phyloP scores from a whole-genome alignment of 2,329 filamentous ascomycete species.

The Eurotiales sp. region DNA sequence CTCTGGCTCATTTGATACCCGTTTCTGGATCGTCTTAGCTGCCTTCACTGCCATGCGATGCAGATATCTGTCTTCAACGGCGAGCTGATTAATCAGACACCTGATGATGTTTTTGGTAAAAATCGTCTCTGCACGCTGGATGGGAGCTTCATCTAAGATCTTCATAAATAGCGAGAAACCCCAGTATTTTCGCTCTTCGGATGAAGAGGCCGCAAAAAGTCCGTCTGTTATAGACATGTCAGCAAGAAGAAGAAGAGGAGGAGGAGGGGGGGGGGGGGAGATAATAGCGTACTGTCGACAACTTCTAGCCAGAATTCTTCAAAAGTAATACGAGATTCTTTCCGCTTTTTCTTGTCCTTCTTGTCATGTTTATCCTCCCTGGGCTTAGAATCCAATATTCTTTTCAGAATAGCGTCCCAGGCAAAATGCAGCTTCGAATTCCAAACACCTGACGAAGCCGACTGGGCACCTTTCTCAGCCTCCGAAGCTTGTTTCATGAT shows the following conservation, averaged over 20 bases:
- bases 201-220: constrained; percentile 76
- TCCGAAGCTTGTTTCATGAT: constrained; percentile 67
- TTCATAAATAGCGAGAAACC: constrained; percentile 85
- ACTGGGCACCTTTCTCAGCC: constrained; percentile 26
- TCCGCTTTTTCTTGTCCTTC: constrained; percentile 31
- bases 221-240: constrained; percentile 45
- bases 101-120: constrained; percentile 82
- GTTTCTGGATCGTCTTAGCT: constrained; percentile 65
- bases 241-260: background rate
- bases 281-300: constrained; percentile 68
- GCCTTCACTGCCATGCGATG: constrained; percentile 75
- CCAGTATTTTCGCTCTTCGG: constrained; percentile 84
- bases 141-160: constrained; percentile 56
- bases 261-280: no score
- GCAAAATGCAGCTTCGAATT: constrained; percentile 80
- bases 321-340: constrained; percentile 48
- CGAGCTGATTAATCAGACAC: constrained; percentile 77
- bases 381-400: constrained; percentile 29
- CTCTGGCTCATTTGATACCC: constrained; percentile 59
- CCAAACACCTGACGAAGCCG: constrained; percentile 61
- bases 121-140: constrained; percentile 53
- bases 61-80: constrained; percentile 71
- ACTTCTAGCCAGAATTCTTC: constrained; percentile 79
- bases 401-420: constrained; percentile 72
- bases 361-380: constrained; percentile 28